These are phyloP conservation scores for Boletus calvinii DNA, from an alignment of 1,284 basidiomycete genomes.

Conservation along the genomic window DNA sequence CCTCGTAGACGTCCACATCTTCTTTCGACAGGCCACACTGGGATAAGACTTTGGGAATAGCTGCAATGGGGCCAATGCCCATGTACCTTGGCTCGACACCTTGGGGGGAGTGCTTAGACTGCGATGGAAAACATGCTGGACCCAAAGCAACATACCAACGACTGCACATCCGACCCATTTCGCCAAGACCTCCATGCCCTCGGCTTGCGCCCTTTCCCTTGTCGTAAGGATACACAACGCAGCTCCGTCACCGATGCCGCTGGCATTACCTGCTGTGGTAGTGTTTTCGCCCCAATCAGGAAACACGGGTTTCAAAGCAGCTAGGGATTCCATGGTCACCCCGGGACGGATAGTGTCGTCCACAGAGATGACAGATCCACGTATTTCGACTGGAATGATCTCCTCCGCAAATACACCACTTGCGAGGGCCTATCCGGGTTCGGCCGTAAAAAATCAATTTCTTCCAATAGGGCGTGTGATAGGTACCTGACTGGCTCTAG, in stretches of 20 bases:
- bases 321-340: conserved; percentile 68
- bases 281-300: conserved; percentile 73
- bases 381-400: conserved; percentile 73
- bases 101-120: conserved; percentile 25
- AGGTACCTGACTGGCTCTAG: conserved; percentile 63
- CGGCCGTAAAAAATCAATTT: neutral
- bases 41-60: conserved; percentile 78
- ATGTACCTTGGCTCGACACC: conserved; percentile 85
- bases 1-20: conserved; percentile 89
- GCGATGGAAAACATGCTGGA: neutral
- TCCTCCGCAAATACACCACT: conserved; percentile 74
- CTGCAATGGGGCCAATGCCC: conserved; percentile 84
- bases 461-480: neutral
- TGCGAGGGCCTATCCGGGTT: conserved; percentile 48
- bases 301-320: conserved; percentile 71
- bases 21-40: conserved; percentile 75
- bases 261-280: conserved; percentile 90
- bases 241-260: conserved; percentile 94
- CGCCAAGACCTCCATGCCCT: conserved; percentile 84
- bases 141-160: conserved; percentile 55
- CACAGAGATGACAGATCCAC: conserved; percentile 55
- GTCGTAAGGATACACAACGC: conserved; percentile 88
- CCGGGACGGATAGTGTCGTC: conserved; percentile 83
- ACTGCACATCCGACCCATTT: conserved; percentile 86
- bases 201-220: conserved; percentile 77